Evolutionary conservation across 1,284 basidiomycete species (phyloP), one percentile per base, ranked within the genome.

Genomic region (Leucoagaricus sp.): DNA sequence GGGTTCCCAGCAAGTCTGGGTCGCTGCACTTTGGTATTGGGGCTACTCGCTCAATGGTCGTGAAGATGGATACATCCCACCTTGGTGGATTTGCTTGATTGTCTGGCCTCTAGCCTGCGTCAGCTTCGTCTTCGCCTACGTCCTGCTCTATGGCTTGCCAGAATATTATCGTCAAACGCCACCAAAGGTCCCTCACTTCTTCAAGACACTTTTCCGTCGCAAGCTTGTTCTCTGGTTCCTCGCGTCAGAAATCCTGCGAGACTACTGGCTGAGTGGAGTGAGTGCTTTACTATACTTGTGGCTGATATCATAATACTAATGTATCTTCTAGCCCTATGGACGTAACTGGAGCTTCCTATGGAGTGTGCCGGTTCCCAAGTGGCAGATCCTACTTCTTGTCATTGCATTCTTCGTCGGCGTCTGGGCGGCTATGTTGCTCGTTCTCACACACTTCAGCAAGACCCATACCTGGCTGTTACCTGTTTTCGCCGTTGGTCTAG

Each of bases 191-290:
- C 94, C 93, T 48, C 91, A 91, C 74, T 96, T 96, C 79, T 74
- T 93, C 67, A 86, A 77, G 73, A 95, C 94, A 3, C 78, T 96
- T 40, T 89, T 95, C 78, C 83, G 94, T 53, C 78, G 94, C 60
- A 96, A 94, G 73, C 78, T 96, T 51, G 94, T 96, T 15, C 76
- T 96, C 33, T 96, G 94, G 93, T 95, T 95, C 86, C 79, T 96
- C 59, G 86, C 89, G 38, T 90, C 94, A 1, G 94, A 95, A 73
- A 77, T 96, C 50, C 77, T 96, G 54, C 86, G 93, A 46, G 90
- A 95, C 69, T 96, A 96, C 74, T 96, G 94, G 94, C 75, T 96
- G 59, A 94, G 91, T 65, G 93, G 91, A 64, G 90, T 91, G 71
- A 63, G 85, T 81, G 23, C 10, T 55, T 45, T 41, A 53, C 47